phyloP scores from a whole-genome alignment of 331 rosid genomes.

The Stylosanthes scabra region DNA sequence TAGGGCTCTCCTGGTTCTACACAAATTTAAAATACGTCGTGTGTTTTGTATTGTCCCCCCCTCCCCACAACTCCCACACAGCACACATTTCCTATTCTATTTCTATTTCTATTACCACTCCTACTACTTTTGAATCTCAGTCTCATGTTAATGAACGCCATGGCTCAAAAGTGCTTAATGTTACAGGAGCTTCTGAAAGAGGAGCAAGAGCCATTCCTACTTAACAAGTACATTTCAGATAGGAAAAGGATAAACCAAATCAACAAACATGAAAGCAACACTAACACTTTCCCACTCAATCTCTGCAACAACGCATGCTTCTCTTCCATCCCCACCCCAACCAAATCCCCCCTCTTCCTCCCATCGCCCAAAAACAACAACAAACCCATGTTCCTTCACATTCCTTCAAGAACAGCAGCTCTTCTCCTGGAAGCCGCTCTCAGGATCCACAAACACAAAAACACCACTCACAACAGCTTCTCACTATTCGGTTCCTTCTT shows the following conservation, averaged over 20 bases:
- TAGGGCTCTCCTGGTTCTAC: too few relatives aligned
- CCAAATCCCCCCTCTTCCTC: slow-evolving; percentile 80
- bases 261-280: slow-evolving; percentile 52
- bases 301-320: slow-evolving; percentile 71
- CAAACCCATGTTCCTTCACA: slow-evolving; percentile 77
- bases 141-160: slow-evolving; percentile 26
- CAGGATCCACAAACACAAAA: slow-evolving; percentile 81
- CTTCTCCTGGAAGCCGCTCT: slow-evolving; percentile 89
- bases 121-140: not conserved
- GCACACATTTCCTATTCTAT: too few relatives aligned
- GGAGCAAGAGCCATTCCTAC: slow-evolving; percentile 91
- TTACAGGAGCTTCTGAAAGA: slow-evolving; percentile 72
- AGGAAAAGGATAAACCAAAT: slow-evolving; percentile 61
- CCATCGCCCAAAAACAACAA: slow-evolving; percentile 50
- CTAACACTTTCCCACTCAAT: too few relatives aligned
- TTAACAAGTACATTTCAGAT: slow-evolving; percentile 77
- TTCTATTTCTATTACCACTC: too few relatives aligned
- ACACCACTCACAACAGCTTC: slow-evolving; percentile 45
- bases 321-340: slow-evolving; percentile 54
- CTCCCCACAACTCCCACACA: too few relatives aligned
- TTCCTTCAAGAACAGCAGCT: slow-evolving; percentile 77
- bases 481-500: slow-evolving; percentile 71
- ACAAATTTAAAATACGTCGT: too few relatives aligned
- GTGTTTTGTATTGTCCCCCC: too few relatives aligned
- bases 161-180: slow-evolving; percentile 67